Evolutionary conservation across 2,329 filamentous ascomycete genomes (phyloP).

Genomic region (Xylariaceae sp.): DNA sequence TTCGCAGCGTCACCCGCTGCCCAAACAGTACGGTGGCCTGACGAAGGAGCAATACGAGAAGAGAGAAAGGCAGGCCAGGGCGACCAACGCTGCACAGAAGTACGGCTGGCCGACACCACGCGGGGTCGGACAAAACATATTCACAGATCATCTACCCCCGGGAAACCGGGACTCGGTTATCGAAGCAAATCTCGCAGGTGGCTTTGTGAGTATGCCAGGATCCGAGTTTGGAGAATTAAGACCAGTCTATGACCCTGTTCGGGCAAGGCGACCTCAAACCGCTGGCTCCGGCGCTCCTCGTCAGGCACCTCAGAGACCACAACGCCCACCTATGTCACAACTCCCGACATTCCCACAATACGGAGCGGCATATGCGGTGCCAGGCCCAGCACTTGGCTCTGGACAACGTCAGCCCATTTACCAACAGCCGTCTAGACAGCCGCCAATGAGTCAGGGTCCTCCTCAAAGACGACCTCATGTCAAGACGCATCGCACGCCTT

Average conservation of each 20-base stretch:
- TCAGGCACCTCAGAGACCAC: not conserved
- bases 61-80: slow-evolving; percentile 9
- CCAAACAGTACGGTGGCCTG: not conserved
- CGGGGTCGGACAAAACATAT: not conserved
- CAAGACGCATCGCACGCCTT: not conserved
- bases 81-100: slow-evolving; percentile 15
- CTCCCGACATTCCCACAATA: not conserved
- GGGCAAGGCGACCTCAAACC: slow-evolving; percentile 1
- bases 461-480: not conserved
- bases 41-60: slow-evolving; percentile 9
- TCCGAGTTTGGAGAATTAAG: slow-evolving; percentile 9
- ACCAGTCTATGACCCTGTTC: slow-evolving; percentile 15
- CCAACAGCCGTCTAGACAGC: slow-evolving; percentile 8
- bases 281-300: not conserved
- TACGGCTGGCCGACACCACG: slow-evolving; percentile 19
- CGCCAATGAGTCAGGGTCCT: slow-evolving; percentile 5
- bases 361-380: too few relatives aligned
- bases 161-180: slow-evolving; percentile 19
- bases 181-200: slow-evolving; percentile 14
- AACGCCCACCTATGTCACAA: slow-evolving; percentile 1
- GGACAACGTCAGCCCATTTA: not conserved
- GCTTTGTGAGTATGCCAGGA: slow-evolving; percentile 18
- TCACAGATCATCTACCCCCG: not conserved
- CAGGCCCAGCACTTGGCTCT: not conserved
- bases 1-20: not conserved